Evolutionary conservation across 2,329 filamentous ascomycete genomes (phyloP).

Genomic region (Cladosporium sp.): DNA sequence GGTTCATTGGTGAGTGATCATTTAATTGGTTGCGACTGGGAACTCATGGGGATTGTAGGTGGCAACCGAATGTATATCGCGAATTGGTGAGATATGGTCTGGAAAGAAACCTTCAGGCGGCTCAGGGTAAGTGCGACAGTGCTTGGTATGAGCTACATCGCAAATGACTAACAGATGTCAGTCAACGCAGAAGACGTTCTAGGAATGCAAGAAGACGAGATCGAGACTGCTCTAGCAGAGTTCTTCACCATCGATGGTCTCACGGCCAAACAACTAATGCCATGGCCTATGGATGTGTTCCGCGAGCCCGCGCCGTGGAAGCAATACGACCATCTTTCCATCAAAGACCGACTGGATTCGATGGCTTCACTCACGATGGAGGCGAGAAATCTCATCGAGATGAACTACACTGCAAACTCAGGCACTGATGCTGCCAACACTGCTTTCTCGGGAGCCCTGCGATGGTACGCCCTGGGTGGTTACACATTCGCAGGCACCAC

Average conservation of each 20-base stretch:
- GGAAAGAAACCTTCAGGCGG: background rate
- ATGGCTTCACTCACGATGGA: background rate
- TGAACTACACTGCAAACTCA: background rate
- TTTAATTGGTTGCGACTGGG: background rate
- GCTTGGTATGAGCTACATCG: background rate
- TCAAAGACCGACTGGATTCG: slow-evolving; percentile 32
- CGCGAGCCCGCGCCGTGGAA: slow-evolving; percentile 33
- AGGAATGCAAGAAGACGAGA: background rate
- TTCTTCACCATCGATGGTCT: slow-evolving; percentile 36
- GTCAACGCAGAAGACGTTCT: background rate
- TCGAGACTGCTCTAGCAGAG: slow-evolving; percentile 23
- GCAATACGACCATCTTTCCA: slow-evolving; percentile 33
- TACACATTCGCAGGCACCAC: slow-evolving; percentile 30
- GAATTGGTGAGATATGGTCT: slow-evolving; percentile 37
- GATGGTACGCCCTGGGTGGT: slow-evolving; percentile 36
- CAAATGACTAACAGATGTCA: too few species aligned
- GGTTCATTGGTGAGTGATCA: slow-evolving; percentile 35
- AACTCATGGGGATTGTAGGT: slow-evolving; percentile 17
- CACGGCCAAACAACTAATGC: slow-evolving; percentile 37
- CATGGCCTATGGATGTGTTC: slow-evolving; percentile 39
- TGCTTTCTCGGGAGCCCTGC: slow-evolving; percentile 32
- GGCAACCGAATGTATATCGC: slow-evolving; percentile 32
- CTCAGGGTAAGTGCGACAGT: background rate
- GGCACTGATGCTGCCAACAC: slow-evolving; percentile 16
- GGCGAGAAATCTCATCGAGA: background rate